Conservation (phyloP, 2,329 filamentous ascomycete genomes). For the Berkeleyomyces basicola region DNA sequence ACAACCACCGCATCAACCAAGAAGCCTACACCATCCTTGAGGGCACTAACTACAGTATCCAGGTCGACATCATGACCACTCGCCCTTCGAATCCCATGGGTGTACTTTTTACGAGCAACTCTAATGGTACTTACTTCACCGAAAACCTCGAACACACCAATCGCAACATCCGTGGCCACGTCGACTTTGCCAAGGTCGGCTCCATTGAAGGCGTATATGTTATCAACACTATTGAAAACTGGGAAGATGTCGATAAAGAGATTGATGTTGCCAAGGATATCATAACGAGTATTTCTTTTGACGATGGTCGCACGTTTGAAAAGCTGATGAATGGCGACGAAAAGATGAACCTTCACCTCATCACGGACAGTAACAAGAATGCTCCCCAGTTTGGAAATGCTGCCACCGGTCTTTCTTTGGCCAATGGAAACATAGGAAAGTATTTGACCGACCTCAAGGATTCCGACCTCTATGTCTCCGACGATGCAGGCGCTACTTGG, state of each 20-base stretch:
- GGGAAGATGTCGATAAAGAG: conserved; percentile 49
- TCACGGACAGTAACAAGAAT: conserved; percentile 67
- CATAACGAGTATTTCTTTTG: conserved; percentile 75
- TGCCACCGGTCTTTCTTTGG: conserved; percentile 86
- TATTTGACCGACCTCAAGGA: conserved; percentile 53
- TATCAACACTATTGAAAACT: conserved; percentile 80
- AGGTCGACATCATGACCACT: conserved; percentile 76
- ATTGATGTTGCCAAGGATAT: conserved; percentile 45
- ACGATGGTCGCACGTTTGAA: conserved; percentile 80
- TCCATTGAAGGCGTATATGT: conserved; percentile 85
- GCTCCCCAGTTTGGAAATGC: conserved; percentile 87
- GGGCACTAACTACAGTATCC: conserved; percentile 94
- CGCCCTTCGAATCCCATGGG: conserved; percentile 57
- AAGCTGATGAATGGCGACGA: conserved; percentile 50
- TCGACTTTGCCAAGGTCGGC: conserved; percentile 90
- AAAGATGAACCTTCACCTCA: conserved; percentile 74
- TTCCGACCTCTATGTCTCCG: conserved; percentile 72
- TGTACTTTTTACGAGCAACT: conserved; percentile 86
- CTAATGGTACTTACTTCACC: conserved; percentile 90
- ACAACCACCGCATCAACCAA: conserved; percentile 52
- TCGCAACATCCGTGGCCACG: conserved; percentile 54
- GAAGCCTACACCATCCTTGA: conserved; percentile 88
- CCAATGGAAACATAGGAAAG: conserved; percentile 75
- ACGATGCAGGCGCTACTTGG: conserved; percentile 83
- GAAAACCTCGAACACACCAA: conserved; percentile 88